phyloP scores from a whole-genome alignment of 2,329 filamentous ascomycete species.

The Teratosphaeria zuluensis region DNA sequence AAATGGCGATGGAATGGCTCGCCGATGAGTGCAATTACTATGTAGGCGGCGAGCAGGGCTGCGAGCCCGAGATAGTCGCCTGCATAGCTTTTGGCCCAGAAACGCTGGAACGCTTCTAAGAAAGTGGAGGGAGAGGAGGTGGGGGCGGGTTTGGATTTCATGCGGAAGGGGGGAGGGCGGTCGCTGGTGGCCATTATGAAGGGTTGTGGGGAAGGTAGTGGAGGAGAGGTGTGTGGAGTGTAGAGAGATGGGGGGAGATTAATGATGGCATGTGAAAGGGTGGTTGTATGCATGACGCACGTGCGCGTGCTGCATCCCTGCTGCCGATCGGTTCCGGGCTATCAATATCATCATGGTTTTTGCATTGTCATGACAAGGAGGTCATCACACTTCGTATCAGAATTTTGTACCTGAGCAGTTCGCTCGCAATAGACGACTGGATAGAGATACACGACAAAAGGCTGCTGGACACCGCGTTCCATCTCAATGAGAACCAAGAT shows the following conservation, averaged over 20 bases:
- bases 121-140: conserved; percentile 4
- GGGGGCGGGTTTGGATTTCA: neutral
- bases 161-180: neutral
- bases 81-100: conserved; percentile 63
- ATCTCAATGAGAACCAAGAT: no score
- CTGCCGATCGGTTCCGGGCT: neutral
- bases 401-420: no score
- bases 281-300: neutral
- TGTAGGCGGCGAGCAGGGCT: conserved; percentile 58
- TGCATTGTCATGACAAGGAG: no score
- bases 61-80: conserved; percentile 77
- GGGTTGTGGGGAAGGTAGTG: neutral
- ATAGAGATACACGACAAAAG: no score
- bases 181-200: neutral
- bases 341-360: neutral
- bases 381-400: no score
- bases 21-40: conserved; percentile 54
- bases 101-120: conserved; percentile 13
- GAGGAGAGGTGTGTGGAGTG: neutral
- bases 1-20: conserved; percentile 94
- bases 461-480: no score
- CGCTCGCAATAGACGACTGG: no score
- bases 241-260: neutral
- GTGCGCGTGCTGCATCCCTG: neutral
- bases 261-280: neutral